Percentiles rank a stretch among this genome's conserved stretches.
Conservation (phyloP, 208 protist species). For the Borovskyia barvae region DNA sequence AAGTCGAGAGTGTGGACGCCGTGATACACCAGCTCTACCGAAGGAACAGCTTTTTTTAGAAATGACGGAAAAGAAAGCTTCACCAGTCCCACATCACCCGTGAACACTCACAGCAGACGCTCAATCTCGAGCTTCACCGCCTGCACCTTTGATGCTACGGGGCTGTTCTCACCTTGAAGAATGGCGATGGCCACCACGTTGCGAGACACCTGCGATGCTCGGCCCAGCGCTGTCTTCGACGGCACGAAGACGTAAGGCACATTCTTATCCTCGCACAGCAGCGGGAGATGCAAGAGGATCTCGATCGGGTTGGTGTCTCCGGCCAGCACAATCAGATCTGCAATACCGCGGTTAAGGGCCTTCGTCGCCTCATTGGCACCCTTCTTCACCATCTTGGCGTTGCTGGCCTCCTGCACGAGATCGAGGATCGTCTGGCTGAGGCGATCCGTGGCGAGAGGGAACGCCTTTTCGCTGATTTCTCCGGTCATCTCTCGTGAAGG, state of each 20-base stretch:
- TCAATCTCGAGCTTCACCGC: conserved; percentile 98
- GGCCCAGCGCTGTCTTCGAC: conserved; percentile 97
- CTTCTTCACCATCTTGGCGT: conserved; percentile 99
- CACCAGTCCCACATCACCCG: not conserved
- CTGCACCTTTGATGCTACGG: conserved; percentile 96
- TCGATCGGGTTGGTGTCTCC: conserved; percentile 99
- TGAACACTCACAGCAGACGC: conserved; percentile 90
- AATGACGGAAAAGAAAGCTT: not conserved
- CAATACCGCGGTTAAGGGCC: conserved; percentile 98
- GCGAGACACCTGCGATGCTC: conserved; percentile 98
- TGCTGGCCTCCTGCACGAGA: conserved; percentile 97
- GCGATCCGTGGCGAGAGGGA: conserved; percentile 96
- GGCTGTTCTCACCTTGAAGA: conserved; percentile 95
- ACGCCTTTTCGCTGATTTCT: conserved; percentile 98
- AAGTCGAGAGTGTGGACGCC: too few relatives aligned
- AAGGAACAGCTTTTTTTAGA: not conserved
- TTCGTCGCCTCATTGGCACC: conserved; percentile 99
- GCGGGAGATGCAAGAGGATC: conserved; percentile 99
- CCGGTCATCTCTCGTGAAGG: conserved; percentile 66
- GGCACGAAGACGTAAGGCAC: conserved; percentile 99
- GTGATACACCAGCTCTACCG: too few relatives aligned
- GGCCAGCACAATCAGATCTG: conserved; percentile 99
- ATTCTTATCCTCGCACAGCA: conserved; percentile 99
- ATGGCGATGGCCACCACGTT: conserved; percentile 98
- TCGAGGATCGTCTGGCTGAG: conserved; percentile 97